Evolutionary conservation across 129 eudicot species (phyloP).

Genomic region (Arctium minus): DNA sequence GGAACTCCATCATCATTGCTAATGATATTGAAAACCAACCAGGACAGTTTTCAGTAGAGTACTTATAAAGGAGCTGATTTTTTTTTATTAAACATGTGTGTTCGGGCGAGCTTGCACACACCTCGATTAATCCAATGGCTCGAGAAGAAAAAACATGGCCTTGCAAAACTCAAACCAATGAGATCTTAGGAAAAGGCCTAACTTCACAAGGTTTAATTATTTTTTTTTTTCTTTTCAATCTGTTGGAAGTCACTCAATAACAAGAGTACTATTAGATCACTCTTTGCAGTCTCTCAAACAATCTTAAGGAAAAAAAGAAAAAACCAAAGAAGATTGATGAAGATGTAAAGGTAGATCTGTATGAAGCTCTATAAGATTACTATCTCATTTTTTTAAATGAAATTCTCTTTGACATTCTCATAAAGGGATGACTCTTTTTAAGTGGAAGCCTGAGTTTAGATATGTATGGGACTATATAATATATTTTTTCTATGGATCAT

Average conservation of each 20-base stretch:
- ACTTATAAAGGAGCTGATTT: neutral
- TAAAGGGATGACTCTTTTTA: conserved; percentile 14
- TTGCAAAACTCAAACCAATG: no score
- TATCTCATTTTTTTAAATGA: neutral
- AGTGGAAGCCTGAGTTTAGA: conserved; percentile 7
- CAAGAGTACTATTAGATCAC: neutral
- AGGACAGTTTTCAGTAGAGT: neutral
- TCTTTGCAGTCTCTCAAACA: neutral
- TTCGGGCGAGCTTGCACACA: no score
- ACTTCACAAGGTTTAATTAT: no score
- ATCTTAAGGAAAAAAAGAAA: neutral
- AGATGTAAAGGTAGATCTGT: conserved; percentile 1
- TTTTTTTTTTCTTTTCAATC: neutral
- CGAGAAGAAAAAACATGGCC: no score
- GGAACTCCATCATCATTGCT: neutral
- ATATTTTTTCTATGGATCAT: neutral
- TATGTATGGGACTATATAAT: conserved; percentile 1
- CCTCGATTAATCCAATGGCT: no score
- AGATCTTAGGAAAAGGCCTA: neutral
- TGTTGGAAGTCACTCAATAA: neutral
- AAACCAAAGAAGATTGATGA: neutral
- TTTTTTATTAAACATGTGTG: no score
- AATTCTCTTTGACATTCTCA: conserved; percentile 8
- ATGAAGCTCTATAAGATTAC: conserved; percentile 8
- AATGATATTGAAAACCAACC: neutral